Evolutionary conservation across 2,329 filamentous ascomycete genomes (phyloP).

Genomic region (Metarhizium rileyi): DNA sequence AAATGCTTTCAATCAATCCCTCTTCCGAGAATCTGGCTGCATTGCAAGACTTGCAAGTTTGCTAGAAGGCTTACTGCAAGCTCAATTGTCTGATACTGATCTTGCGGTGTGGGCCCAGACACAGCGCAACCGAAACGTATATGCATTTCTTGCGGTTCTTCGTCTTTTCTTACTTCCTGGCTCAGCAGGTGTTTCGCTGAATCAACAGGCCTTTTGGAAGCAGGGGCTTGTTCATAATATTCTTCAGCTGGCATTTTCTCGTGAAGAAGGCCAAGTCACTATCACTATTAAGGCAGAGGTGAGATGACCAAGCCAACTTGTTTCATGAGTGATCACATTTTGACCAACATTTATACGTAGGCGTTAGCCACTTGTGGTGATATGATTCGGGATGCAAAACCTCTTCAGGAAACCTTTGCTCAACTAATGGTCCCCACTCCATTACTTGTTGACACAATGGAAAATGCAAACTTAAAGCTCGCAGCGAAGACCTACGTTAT

Average conservation of each 20-base stretch:
- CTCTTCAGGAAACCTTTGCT: slow-evolving; percentile 80
- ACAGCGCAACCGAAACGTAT: slow-evolving; percentile 81
- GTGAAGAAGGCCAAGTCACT: slow-evolving; percentile 52
- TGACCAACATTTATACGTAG: slow-evolving; percentile 16
- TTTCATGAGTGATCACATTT: not conserved
- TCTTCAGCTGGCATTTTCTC: slow-evolving; percentile 72
- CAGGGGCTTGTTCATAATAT: slow-evolving; percentile 71
- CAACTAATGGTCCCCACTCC: slow-evolving; percentile 68
- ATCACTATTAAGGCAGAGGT: slow-evolving; percentile 79
- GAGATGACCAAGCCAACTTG: slow-evolving; percentile 14
- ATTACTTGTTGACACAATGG: slow-evolving; percentile 27
- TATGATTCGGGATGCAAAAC: slow-evolving; percentile 71
- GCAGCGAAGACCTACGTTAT: slow-evolving; percentile 72
- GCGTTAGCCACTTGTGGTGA: slow-evolving; percentile 80
- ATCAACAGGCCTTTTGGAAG: slow-evolving; percentile 79
- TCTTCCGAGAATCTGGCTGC: slow-evolving; percentile 85
- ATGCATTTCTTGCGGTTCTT: slow-evolving; percentile 78
- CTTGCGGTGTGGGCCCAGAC: slow-evolving; percentile 65
- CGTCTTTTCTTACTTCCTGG: slow-evolving; percentile 76
- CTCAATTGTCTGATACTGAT: slow-evolving; percentile 42
- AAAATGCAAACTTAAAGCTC: slow-evolving; percentile 37
- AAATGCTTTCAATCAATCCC: slow-evolving; percentile 85
- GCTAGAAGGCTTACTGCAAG: slow-evolving; percentile 48
- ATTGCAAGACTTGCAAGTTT: slow-evolving; percentile 63
- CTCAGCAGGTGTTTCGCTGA: slow-evolving; percentile 69